phyloP scores from a whole-genome alignment of 805 yeast genomes.

The Candida dajiaensis region DNA sequence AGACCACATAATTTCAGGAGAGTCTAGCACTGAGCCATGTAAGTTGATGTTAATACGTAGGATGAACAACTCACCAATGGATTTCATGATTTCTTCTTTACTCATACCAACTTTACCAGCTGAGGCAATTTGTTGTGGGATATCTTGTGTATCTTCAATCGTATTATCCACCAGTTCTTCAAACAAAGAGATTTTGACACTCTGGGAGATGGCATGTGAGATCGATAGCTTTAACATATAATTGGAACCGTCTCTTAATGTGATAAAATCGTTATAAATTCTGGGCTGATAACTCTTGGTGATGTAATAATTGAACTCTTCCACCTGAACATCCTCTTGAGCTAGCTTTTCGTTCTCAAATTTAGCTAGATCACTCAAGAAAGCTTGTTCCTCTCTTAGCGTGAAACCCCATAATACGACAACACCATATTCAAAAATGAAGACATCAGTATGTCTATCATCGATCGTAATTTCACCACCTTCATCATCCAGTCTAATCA shows the following conservation, averaged over 20 bases:
- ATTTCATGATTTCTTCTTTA: conserved; percentile 92
- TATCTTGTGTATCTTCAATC: conserved; percentile 94
- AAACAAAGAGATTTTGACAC: conserved; percentile 89
- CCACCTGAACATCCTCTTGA: conserved; percentile 86
- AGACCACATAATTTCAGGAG: conserved; percentile 98
- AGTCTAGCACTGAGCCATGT: conserved; percentile 86
- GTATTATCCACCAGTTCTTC: conserved; percentile 96
- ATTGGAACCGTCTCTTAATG: conserved; percentile 80
- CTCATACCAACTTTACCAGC: conserved; percentile 95
- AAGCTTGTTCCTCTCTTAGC: conserved; percentile 73
- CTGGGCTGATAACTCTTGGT: conserved; percentile 94
- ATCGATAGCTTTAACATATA: conserved; percentile 90
- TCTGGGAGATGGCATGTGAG: conserved; percentile 93
- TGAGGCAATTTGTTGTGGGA: conserved; percentile 91
- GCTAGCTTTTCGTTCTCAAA: conserved; percentile 91
- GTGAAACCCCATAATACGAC: conserved; percentile 95
- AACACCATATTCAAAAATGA: conserved; percentile 95
- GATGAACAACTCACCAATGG: conserved; percentile 93
- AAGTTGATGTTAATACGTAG: conserved; percentile 74
- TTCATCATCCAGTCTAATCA: conserved; percentile 79
- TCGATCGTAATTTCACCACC: conserved; percentile 94
- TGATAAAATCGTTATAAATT: conserved; percentile 90
- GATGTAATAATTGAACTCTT: conserved; percentile 91
- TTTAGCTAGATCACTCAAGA: conserved; percentile 77
- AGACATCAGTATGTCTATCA: conserved; percentile 68